A percentile compares a stretch with the other conserved stretches of the same genome.
phyloP scores from a whole-genome alignment of 129 eudicot species.

The Gnaphalium uliginosum region DNA sequence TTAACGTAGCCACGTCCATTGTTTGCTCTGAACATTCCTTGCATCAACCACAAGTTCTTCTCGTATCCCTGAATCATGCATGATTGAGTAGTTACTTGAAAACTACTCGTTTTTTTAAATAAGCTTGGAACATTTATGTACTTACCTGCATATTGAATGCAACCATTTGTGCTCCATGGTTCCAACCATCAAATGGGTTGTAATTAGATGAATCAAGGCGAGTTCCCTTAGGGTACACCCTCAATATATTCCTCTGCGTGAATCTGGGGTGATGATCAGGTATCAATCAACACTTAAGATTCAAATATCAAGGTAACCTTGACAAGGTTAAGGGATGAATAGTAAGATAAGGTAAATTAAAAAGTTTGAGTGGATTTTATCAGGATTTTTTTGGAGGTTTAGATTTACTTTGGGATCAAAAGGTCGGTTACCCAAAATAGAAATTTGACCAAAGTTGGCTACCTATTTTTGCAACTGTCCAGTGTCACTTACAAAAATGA shows the following conservation, averaged over 20 bases:
- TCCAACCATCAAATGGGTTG: conserved; percentile 56
- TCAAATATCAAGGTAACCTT: not conserved
- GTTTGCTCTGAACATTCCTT: conserved; percentile 81
- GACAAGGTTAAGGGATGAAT: not conserved
- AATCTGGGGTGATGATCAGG: conserved; percentile 33
- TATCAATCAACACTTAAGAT: conserved; percentile 7
- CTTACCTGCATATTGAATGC: conserved; percentile 58
- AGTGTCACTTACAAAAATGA: no score
- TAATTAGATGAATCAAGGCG: conserved; percentile 56
- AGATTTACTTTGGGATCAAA: no score
- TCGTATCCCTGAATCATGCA: conserved; percentile 60
- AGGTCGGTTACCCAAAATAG: no score
- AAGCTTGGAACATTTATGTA: conserved; percentile 5
- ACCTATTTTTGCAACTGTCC: no score
- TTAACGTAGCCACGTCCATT: conserved; percentile 78
- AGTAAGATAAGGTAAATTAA: not conserved
- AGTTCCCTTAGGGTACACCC: conserved; percentile 64
- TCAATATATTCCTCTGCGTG: conserved; percentile 54
- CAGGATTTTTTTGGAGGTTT: not conserved
- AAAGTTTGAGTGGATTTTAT: no score
- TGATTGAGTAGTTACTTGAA: conserved; percentile 2
- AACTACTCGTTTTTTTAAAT: not conserved
- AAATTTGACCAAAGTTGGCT: no score
- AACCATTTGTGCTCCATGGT: conserved; percentile 62
- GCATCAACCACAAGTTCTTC: conserved; percentile 73